Base-by-base conservation (phyloP, 2,329 filamentous ascomycete species). In the Ceratocystis smalleyi region DNA sequence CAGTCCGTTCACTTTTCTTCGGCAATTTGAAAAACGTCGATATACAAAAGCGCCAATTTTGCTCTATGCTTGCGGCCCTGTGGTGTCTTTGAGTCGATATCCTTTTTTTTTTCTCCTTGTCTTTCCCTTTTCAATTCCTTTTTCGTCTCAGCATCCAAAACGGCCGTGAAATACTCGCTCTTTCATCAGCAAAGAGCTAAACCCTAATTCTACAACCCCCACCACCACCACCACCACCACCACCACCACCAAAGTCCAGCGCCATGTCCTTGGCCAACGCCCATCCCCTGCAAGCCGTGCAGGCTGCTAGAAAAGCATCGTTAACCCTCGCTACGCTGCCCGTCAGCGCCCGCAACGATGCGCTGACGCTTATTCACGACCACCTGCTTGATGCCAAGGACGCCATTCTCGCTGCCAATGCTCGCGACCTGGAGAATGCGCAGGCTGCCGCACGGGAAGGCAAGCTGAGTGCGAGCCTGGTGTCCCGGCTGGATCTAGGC, bases 181-280 rank as follows among this genome's bases (percentile, higher is more conserved):
- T 22, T n/a, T 2, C 45, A 47, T 19, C 17, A 19, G 1, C 30
- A 57, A 57, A 32, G 30, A 35, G 6, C 7, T 7, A 32, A 61
- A 61, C 59, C 27, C 49, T 61, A 27, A 45, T n/a, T 7, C 10
- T 19, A 24, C 47, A n/a, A 10, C 22, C 32, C 45, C 5, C 15
- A 12, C 22, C 47, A 57, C 5, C 63, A n/a, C n/a, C n/a, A n/a
- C 43, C 43, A 32, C 27, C 64, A n/a, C 30, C 47, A 30, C 35
- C 17, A 2, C 19, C 32, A 24, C 10, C 51, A 62, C 27, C 27
- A 19, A 62, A 19, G 22, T 5, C 45, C 64, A 68, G 27, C 47
- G 19, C 15, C 1, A 96, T 97, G 94, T 96, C 92, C 69, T 80
- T 96, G 66, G 96, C 91, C 60, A 91, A 89, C 74, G 89, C 88